Conservation (phyloP, 345 rosid genomes). For the Moricandia moricandioides region DNA sequence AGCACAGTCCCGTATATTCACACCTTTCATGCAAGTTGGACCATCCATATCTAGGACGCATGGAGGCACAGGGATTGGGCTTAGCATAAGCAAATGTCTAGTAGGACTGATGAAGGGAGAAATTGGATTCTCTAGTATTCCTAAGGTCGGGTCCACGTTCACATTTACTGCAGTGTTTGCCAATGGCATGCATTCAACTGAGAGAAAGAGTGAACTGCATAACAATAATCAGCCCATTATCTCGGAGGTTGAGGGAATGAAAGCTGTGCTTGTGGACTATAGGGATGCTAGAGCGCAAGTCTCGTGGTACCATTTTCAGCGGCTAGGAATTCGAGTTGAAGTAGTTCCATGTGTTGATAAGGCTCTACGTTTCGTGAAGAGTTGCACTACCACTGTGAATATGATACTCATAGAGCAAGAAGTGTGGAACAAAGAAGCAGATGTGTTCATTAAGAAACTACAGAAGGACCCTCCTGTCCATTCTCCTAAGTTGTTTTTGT, state of each 20-base stretch:
- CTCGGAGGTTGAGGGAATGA: conserved; percentile 67
- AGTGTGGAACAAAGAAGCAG: conserved; percentile 70
- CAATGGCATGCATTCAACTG: conserved; percentile 44
- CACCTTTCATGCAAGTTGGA: conserved; percentile 93
- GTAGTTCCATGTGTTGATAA: conserved; percentile 52
- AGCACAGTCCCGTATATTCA: conserved; percentile 85
- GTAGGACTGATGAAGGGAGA: conserved; percentile 93
- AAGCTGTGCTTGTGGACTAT: conserved; percentile 72
- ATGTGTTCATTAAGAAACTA: conserved; percentile 43
- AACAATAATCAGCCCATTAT: conserved; percentile 44
- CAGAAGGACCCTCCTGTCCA: conserved; percentile 31
- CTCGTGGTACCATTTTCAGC: conserved; percentile 76
- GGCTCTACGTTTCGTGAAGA: conserved; percentile 41
- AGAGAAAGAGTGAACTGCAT: conserved; percentile 47
- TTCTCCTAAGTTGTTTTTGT: conserved; percentile 56
- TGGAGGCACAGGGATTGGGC: conserved; percentile 97
- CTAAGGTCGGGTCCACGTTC: conserved; percentile 82
- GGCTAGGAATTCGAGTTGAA: conserved; percentile 68
- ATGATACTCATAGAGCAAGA: conserved; percentile 81
- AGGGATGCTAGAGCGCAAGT: conserved; percentile 71
- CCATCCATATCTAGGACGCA: conserved; percentile 85
- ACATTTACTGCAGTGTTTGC: conserved; percentile 82
- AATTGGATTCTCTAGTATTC: conserved; percentile 78
- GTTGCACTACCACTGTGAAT: conserved; percentile 37
- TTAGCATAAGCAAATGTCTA: conserved; percentile 93